phyloP scores from a whole-genome alignment of 179 eudicot genomes.

The Silene vulgaris region DNA sequence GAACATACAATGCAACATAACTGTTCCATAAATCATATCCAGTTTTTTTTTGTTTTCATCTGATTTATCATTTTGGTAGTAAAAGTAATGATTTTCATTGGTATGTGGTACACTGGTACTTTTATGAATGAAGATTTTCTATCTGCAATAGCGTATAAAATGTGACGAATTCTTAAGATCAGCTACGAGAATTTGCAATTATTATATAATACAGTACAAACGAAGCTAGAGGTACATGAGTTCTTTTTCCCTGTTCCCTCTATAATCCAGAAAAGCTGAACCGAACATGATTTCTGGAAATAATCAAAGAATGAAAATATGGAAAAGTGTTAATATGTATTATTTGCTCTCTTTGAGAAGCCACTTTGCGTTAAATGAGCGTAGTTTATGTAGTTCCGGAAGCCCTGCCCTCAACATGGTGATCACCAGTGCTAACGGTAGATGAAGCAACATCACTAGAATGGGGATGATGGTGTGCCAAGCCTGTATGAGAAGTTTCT shows the following conservation, averaged over 20 bases:
- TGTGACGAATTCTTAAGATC: background rate
- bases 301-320: background rate
- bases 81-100: background rate
- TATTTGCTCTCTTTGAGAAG: background rate
- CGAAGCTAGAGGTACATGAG: slow-evolving; percentile 1
- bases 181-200: background rate
- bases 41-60: background rate
- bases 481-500: slow-evolving; percentile 21
- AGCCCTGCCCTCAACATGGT: slow-evolving; percentile 24
- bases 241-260: background rate
- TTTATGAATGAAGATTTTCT: background rate
- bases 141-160: background rate
- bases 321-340: background rate
- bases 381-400: slow-evolving; percentile 2
- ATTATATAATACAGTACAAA: background rate
- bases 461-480: slow-evolving; percentile 29
- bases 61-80: background rate
- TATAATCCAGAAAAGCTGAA: slow-evolving; percentile 2
- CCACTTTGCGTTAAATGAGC: background rate
- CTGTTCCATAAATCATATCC: background rate
- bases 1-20: background rate
- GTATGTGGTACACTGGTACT: background rate
- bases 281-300: slow-evolving; percentile 14
- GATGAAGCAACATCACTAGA: slow-evolving; percentile 27
- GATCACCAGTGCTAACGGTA: slow-evolving; percentile 26